Percentiles rank a stretch among this genome's conserved stretches.
These are phyloP conservation scores for Ceratobasidium sp. DNA, from an alignment of 1,284 basidiomycete genomes.

Conservation along the genomic window DNA sequence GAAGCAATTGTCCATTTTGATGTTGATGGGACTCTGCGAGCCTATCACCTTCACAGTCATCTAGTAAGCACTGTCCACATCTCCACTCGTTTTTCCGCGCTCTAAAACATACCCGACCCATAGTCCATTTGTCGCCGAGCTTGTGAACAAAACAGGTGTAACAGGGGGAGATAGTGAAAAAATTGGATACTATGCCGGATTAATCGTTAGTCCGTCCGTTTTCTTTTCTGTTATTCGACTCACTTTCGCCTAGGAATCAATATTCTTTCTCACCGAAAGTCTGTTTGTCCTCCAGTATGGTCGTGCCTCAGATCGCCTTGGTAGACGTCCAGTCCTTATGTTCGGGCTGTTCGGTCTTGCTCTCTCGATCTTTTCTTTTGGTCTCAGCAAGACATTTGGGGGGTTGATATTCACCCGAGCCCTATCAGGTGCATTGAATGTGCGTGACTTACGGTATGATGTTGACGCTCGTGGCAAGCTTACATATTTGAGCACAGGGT, in stretches of 20 bases:
- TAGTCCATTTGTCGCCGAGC: slow-evolving; percentile 25
- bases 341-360: slow-evolving; percentile 44
- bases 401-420: slow-evolving; percentile 43
- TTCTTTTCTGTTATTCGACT: neutral
- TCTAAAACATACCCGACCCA: neutral
- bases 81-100: neutral
- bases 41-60: slow-evolving; percentile 28
- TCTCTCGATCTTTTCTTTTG: slow-evolving; percentile 44
- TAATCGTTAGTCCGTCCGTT: slow-evolving; percentile 38
- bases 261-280: slow-evolving; percentile 43
- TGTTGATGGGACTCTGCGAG: slow-evolving; percentile 37
- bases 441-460: neutral
- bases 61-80: neutral
- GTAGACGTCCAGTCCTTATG: slow-evolving; percentile 46
- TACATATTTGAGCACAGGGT: slow-evolving; percentile 12
- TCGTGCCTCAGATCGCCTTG: slow-evolving; percentile 44
- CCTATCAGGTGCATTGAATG: slow-evolving; percentile 45
- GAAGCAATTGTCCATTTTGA: slow-evolving; percentile 31
- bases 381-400: slow-evolving; percentile 44
- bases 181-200: slow-evolving; percentile 42
- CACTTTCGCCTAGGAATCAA: slow-evolving; percentile 39
- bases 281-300: slow-evolving; percentile 46
- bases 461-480: neutral
- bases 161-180: slow-evolving; percentile 41
- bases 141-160: slow-evolving; percentile 39